Evolutionary conservation across 495 filamentous ascomycete species (phyloP).

Genomic region (Aspergillus heteromorphus): DNA sequence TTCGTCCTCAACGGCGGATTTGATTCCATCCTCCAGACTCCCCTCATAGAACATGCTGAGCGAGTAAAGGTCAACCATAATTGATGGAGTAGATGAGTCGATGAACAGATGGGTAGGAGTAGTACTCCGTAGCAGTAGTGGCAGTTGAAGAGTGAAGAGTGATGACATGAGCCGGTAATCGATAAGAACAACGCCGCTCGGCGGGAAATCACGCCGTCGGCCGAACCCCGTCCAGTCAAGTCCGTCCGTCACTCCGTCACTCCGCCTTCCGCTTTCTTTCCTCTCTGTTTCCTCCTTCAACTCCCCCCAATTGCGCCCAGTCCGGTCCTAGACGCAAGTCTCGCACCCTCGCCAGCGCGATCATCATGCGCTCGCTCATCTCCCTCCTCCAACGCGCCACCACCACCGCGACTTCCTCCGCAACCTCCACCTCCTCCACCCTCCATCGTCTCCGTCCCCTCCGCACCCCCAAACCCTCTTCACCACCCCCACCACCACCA

Average conservation of each 20-base stretch:
- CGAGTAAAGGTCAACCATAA: neutral
- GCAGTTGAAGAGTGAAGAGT: no score
- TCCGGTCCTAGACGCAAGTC: no score
- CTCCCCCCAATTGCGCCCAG: neutral
- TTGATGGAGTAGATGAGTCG: no score
- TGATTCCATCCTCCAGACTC: conserved; percentile 71
- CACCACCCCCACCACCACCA: neutral
- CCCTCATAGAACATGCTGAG: conserved; percentile 71
- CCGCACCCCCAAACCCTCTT: neutral
- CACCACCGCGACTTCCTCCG: conserved; percentile 13
- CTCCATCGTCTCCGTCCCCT: conserved; percentile 10
- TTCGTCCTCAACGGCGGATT: conserved; percentile 58
- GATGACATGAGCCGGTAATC: no score
- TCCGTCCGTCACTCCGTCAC: no score
- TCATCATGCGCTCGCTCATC: conserved; percentile 29
- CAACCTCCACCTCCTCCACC: conserved; percentile 17
- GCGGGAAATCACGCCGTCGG: no score
- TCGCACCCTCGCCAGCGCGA: neutral
- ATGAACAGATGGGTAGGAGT: no score
- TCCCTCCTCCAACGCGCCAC: conserved; percentile 25
- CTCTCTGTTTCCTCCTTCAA: no score
- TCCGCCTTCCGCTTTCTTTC: no score
- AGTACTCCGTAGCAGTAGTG: no score
- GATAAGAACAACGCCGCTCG: no score
- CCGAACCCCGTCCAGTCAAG: no score